Conservation (phyloP, 805 yeast species). For the Candida xyloterini region DNA sequence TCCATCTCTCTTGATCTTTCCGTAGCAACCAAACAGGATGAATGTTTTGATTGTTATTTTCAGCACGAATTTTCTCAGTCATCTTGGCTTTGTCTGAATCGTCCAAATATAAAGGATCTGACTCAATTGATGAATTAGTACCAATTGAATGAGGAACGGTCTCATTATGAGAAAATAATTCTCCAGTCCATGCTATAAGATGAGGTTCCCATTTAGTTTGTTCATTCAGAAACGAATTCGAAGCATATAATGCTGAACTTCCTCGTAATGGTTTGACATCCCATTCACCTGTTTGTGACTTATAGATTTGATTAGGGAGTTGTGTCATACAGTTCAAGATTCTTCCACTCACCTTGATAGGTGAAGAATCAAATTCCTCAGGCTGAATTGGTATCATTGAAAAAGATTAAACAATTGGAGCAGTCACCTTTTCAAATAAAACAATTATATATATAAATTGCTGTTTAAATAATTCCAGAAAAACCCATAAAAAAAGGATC, state of each 20-base stretch:
- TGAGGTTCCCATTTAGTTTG: constrained; percentile 84
- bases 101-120: constrained; percentile 61
- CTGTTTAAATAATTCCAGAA: constrained; percentile 10
- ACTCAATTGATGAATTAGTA: constrained; percentile 33
- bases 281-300: constrained; percentile 45
- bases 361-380: constrained; percentile 22
- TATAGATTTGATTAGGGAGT: constrained; percentile 60
- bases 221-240: constrained; percentile 59
- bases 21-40: constrained; percentile 90
- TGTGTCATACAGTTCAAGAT: constrained; percentile 65
- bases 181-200: constrained; percentile 95
- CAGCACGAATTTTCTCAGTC: constrained; percentile 45
- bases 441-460: constrained; percentile 2
- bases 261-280: constrained; percentile 68
- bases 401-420: not conserved
- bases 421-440: not conserved
- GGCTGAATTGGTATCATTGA: constrained; percentile 12
- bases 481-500: constrained; percentile 4
- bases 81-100: constrained; percentile 52
- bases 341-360: constrained; percentile 56
- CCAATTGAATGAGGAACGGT: constrained; percentile 27
- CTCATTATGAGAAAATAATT: constrained; percentile 42
- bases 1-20: constrained; percentile 78
- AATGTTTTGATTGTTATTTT: constrained; percentile 48
- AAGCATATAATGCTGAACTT: constrained; percentile 78